Conservation (phyloP, 768 basidiomycete genomes). For the Phlebiopsis gigantea region DNA sequence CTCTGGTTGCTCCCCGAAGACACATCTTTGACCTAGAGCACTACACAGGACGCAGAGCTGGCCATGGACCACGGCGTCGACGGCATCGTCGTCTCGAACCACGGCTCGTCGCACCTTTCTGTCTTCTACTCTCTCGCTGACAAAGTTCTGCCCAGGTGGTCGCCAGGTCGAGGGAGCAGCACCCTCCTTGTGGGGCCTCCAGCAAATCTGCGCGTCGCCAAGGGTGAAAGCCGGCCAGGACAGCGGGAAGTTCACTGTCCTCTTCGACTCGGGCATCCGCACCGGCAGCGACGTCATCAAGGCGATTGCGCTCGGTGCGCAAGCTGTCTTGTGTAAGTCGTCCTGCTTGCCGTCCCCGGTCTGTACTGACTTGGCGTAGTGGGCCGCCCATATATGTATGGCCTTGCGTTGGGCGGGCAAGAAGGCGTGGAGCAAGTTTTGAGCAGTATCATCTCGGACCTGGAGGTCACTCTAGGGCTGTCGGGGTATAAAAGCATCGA, state of each 20-base stretch:
- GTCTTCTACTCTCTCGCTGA: not conserved
- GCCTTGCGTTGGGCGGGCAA: slow-evolving; percentile 63
- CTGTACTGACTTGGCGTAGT: slow-evolving; percentile 28
- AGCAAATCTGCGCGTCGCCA: slow-evolving; percentile 58
- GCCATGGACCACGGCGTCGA: slow-evolving; percentile 60
- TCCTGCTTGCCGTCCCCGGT: not conserved
- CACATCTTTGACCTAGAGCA: not conserved
- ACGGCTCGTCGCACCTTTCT: slow-evolving; percentile 39
- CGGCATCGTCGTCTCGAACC: slow-evolving; percentile 78
- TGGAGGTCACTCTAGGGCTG: slow-evolving; percentile 60
- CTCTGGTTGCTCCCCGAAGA: not conserved
- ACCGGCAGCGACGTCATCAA: slow-evolving; percentile 81
- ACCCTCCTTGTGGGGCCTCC: slow-evolving; percentile 66
- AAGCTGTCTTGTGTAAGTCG: slow-evolving; percentile 66
- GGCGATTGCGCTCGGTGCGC: slow-evolving; percentile 82
- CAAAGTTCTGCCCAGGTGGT: slow-evolving; percentile 43
- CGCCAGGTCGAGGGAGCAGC: slow-evolving; percentile 78
- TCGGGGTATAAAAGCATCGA: slow-evolving; percentile 50
- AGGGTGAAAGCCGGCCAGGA: slow-evolving; percentile 53
- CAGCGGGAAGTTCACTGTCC: slow-evolving; percentile 56
- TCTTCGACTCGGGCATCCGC: slow-evolving; percentile 81
- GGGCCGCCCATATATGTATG: slow-evolving; percentile 73
- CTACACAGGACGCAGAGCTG: slow-evolving; percentile 54
- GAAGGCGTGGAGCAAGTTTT: slow-evolving; percentile 74
- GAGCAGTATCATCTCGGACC: slow-evolving; percentile 59